phyloP scores from a whole-genome alignment of 768 basidiomycete species.

The Mycena vitilis region DNA sequence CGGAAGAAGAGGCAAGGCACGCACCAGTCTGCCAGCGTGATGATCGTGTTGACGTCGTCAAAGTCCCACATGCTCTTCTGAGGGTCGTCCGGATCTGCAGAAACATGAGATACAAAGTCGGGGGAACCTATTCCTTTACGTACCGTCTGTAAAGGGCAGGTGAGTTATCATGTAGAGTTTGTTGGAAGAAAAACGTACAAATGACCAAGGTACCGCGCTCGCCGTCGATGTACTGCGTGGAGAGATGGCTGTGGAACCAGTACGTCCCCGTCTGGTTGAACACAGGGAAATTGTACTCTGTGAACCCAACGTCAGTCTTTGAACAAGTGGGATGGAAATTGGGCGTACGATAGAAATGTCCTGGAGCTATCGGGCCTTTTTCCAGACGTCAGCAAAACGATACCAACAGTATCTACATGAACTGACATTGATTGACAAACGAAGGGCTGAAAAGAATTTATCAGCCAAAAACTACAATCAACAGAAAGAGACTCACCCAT shows the following conservation, averaged over 20 bases:
- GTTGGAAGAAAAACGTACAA: neutral
- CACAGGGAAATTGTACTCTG: neutral
- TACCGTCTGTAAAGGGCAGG: neutral
- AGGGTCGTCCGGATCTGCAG: conserved; percentile 45
- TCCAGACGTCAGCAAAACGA: too few relatives aligned
- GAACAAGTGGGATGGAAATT: too few relatives aligned
- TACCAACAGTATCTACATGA: too few relatives aligned
- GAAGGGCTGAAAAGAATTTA: too few relatives aligned
- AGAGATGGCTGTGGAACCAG: neutral
- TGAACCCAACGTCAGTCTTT: neutral
- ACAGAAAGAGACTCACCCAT: too few relatives aligned
- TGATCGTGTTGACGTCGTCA: conserved; percentile 48
- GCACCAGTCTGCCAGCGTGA: conserved; percentile 40
- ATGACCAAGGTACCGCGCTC: neutral
- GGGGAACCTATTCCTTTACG: neutral
- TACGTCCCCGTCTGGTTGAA: neutral
- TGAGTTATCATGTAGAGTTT: neutral
- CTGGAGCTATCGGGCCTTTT: too few relatives aligned
- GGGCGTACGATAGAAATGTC: too few relatives aligned
- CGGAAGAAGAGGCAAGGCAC: conserved; percentile 26
- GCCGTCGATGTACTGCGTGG: neutral
- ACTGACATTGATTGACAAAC: too few relatives aligned
- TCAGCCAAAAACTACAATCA: too few relatives aligned
- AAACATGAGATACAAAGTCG: neutral
- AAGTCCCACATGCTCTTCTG: conserved; percentile 44